A percentile compares a stretch with the other conserved stretches of the same genome.
phyloP scores from a whole-genome alignment of 2,329 filamentous ascomycete species.

The Ascochyta lentis region DNA sequence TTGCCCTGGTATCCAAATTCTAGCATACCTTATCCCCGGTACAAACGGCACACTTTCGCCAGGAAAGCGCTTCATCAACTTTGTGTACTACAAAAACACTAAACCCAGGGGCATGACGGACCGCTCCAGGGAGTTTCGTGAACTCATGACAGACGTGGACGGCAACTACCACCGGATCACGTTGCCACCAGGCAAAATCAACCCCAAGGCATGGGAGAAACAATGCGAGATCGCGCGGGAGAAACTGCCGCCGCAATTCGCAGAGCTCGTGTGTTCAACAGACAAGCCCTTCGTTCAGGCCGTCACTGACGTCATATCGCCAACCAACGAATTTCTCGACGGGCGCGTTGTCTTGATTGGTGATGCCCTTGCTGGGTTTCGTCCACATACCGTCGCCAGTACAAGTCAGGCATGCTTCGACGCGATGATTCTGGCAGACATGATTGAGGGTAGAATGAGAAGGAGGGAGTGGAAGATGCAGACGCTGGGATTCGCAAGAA shows the following conservation, averaged over 20 bases:
- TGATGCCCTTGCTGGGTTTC: slow-evolving; percentile 55
- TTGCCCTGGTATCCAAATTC: slow-evolving; percentile 44
- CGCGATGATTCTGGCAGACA: slow-evolving; percentile 50
- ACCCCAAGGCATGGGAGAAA: slow-evolving; percentile 49
- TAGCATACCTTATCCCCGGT: slow-evolving; percentile 56
- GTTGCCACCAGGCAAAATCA: slow-evolving; percentile 52
- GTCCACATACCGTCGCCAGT: slow-evolving; percentile 56
- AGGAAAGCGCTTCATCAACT: slow-evolving; percentile 55
- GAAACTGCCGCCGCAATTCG: slow-evolving; percentile 50
- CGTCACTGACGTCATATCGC: slow-evolving; percentile 53
- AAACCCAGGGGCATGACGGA: slow-evolving; percentile 35
- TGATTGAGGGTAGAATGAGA: slow-evolving; percentile 48
- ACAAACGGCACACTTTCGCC: slow-evolving; percentile 48
- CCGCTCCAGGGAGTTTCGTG: slow-evolving; percentile 48
- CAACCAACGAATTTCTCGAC: slow-evolving; percentile 47
- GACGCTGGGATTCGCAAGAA: slow-evolving; percentile 47
- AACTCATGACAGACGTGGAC: slow-evolving; percentile 55
- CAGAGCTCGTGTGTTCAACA: slow-evolving; percentile 51
- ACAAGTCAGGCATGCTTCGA: slow-evolving; percentile 58
- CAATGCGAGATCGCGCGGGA: slow-evolving; percentile 43
- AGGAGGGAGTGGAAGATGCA: slow-evolving; percentile 46
- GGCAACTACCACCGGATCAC: slow-evolving; percentile 52
- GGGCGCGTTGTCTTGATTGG: slow-evolving; percentile 56
- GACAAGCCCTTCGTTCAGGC: slow-evolving; percentile 55
- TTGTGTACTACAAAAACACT: slow-evolving; percentile 57